These are phyloP conservation scores for Ogataea henricii DNA, from an alignment of 805 yeast species.

Conservation along the genomic window DNA sequence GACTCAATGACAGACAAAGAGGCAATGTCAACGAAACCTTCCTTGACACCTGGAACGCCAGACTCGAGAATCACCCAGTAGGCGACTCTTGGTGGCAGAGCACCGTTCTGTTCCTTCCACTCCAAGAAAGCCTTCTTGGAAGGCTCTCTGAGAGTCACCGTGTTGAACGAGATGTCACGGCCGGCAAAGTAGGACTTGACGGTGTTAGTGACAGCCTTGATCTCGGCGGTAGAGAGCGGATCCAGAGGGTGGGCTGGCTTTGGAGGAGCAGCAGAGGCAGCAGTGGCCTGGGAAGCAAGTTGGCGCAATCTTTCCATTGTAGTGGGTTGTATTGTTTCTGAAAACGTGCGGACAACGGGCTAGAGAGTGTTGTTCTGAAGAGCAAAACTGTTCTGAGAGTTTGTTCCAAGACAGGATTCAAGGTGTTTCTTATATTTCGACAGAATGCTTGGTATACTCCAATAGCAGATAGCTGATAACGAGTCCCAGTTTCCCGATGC, in stretches of 20 bases:
- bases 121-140: conserved; percentile 59
- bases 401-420: too few relatives aligned
- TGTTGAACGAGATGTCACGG: conserved; percentile 56
- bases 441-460: neutral
- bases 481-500: neutral
- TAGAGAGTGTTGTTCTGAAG: neutral
- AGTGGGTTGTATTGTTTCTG: neutral
- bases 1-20: conserved; percentile 48
- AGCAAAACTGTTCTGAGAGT: too few relatives aligned
- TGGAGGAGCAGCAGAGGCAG: conserved; percentile 54
- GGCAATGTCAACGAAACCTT: conserved; percentile 66
- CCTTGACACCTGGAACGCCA: conserved; percentile 64
- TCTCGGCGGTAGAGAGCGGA: conserved; percentile 67
- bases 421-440: neutral
- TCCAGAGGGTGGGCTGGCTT: conserved; percentile 68
- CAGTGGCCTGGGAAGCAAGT: conserved; percentile 61
- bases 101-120: conserved; percentile 64
- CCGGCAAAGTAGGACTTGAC: conserved; percentile 52
- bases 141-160: conserved; percentile 73
- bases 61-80: conserved; percentile 62
- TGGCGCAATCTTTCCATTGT: conserved; percentile 67
- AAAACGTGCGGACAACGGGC: neutral
- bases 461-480: conserved; percentile 6
- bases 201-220: conserved; percentile 54
- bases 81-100: conserved; percentile 69